These are phyloP conservation scores for Phytopythium delawarense DNA, from an alignment of 352 stramenopile species.

Conservation along the genomic window DNA sequence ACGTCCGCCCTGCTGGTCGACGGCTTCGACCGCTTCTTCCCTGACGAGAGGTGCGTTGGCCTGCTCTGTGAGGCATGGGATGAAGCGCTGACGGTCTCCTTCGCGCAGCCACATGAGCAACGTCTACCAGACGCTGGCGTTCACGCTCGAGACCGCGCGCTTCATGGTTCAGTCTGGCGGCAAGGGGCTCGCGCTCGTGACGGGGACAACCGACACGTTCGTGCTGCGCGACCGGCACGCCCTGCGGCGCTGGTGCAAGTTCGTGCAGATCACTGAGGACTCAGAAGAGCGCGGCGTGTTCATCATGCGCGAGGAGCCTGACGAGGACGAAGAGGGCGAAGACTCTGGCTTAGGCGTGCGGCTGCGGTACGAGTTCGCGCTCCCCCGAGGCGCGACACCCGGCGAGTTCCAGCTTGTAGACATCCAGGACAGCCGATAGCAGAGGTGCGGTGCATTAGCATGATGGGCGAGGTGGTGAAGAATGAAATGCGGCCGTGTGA, in stretches of 20 bases:
- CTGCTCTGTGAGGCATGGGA: no score
- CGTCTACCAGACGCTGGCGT: constrained; percentile 62
- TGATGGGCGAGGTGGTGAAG: no score
- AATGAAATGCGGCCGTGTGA: no score
- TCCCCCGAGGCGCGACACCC: constrained; percentile 10
- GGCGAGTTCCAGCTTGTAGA: constrained; percentile 34
- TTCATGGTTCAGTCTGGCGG: constrained; percentile 44
- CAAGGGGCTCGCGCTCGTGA: constrained; percentile 30
- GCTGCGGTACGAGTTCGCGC: constrained; percentile 30
- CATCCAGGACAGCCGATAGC: constrained; percentile 11
- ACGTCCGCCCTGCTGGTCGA: constrained; percentile 54
- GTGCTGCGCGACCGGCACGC: constrained; percentile 27
- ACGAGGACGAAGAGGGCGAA: constrained; percentile 7
- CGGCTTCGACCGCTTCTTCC: constrained; percentile 58
- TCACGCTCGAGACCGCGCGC: constrained; percentile 39
- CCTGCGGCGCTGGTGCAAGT: constrained; percentile 51
- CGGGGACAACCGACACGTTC: constrained; percentile 28
- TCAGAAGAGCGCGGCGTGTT: constrained; percentile 22
- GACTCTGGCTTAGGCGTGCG: constrained; percentile 2
- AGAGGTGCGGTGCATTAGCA: not conserved
- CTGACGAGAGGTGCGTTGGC: constrained; percentile 23
- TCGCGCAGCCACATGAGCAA: constrained; percentile 26
- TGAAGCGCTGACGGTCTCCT: constrained; percentile 2
- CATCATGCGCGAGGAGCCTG: constrained; percentile 26
- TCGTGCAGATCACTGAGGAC: constrained; percentile 31